Conservation (phyloP, 441 rosid genomes). For the Populus hybrid region DNA sequence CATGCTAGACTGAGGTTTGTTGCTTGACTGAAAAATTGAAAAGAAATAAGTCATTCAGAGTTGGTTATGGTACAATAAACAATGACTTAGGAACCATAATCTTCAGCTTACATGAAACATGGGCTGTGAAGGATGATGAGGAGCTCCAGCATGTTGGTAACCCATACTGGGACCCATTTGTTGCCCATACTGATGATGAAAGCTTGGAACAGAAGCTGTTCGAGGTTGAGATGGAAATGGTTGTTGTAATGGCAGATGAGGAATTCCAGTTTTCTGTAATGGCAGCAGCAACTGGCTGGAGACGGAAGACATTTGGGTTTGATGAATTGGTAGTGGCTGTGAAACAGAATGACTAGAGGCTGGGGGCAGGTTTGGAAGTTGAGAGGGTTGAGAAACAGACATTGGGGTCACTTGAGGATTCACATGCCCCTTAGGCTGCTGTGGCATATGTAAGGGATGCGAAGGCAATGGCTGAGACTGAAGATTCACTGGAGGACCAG, state of each 20-base stretch:
- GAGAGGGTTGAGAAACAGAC: conserved; percentile 61
- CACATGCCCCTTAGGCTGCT: conserved; percentile 61
- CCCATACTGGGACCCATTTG: conserved; percentile 62
- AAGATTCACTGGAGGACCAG: conserved; percentile 47
- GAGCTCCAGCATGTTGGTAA: conserved; percentile 62
- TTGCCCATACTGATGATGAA: conserved; percentile 68
- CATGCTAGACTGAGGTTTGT: conserved; percentile 47
- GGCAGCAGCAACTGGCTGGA: conserved; percentile 73
- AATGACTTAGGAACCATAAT: conserved; percentile 8
- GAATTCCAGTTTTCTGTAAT: conserved; percentile 47
- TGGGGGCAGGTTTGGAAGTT: conserved; percentile 43
- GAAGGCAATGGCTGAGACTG: conserved; percentile 58
- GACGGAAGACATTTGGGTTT: conserved; percentile 53
- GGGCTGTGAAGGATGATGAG: conserved; percentile 76
- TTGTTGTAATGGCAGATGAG: conserved; percentile 63
- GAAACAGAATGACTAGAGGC: conserved; percentile 59
- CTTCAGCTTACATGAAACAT: conserved; percentile 66
- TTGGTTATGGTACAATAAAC: background rate
- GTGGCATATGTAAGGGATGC: conserved; percentile 48
- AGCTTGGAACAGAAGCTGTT: conserved; percentile 41
- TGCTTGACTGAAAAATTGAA: conserved; percentile 48
- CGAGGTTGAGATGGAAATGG: conserved; percentile 58
- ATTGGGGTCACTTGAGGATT: conserved; percentile 44
- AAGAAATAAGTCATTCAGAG: conserved; percentile 12
- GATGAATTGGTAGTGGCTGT: conserved; percentile 59